Conservation (phyloP, 345 rosid genomes). For the Combretum micranthum region DNA sequence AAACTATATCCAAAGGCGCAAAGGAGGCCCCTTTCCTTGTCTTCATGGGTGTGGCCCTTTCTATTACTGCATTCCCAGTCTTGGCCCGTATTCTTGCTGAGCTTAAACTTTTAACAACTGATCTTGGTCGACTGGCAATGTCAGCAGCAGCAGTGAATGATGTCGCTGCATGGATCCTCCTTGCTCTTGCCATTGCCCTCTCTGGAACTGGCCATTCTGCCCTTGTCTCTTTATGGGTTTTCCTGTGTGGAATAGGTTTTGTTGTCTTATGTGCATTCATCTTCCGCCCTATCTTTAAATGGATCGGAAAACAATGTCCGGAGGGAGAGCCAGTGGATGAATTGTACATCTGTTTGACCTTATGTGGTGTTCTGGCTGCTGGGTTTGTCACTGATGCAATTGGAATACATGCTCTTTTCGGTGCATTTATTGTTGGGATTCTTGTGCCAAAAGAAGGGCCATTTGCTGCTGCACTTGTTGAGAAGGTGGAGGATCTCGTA, state of each 20-base stretch:
- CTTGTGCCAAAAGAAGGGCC: conserved; percentile 74
- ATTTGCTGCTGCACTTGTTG: no score
- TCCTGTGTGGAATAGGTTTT: no score
- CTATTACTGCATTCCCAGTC: conserved; percentile 77
- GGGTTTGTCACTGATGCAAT: conserved; percentile 61
- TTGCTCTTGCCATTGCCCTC: conserved; percentile 71
- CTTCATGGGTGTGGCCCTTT: conserved; percentile 85
- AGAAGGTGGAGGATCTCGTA: conserved; percentile 77
- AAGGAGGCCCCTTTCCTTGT: conserved; percentile 46
- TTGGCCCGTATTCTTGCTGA: no score
- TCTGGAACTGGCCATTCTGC: conserved; percentile 47
- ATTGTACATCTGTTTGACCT: conserved; percentile 49
- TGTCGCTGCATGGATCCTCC: no score
- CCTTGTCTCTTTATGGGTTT: conserved; percentile 61
- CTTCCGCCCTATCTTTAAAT: conserved; percentile 38
- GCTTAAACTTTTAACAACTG: no score
- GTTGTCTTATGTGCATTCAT: conserved; percentile 24
- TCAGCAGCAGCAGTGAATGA: no score
- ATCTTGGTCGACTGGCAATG: no score
- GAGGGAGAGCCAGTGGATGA: conserved; percentile 76
- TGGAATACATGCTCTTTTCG: conserved; percentile 77
- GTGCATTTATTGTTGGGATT: conserved; percentile 69
- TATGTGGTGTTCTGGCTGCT: conserved; percentile 48
- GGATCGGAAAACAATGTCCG: conserved; percentile 58
- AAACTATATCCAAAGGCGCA: conserved; percentile 31